Evolutionary conservation across 352 stramenopile genomes (phyloP).

Genomic region (Phytophthora crassamura): DNA sequence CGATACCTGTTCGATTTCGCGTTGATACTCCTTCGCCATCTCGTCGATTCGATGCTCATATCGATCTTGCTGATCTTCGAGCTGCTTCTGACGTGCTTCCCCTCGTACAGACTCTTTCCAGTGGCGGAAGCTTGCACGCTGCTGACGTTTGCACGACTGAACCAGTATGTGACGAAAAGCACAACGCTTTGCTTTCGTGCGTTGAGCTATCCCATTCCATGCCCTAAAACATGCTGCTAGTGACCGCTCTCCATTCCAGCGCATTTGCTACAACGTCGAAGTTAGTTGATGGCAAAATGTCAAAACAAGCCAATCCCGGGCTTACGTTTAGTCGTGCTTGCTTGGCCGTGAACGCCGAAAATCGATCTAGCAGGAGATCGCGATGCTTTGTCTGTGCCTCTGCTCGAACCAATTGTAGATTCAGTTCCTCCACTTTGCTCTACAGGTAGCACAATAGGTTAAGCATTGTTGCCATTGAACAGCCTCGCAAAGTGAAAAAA

Average conservation of each 20-base stretch:
- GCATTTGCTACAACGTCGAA: constrained; percentile 28
- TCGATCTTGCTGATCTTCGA: constrained; percentile 40
- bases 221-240: constrained; percentile 35
- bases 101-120: constrained; percentile 25
- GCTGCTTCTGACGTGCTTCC: constrained; percentile 12
- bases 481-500: not conserved
- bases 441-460: constrained; percentile 19
- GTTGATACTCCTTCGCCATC: constrained; percentile 45
- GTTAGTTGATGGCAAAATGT: constrained; percentile 1
- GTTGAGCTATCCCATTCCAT: constrained; percentile 30
- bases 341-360: constrained; percentile 36
- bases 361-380: constrained; percentile 38
- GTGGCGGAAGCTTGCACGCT: constrained; percentile 12
- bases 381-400: constrained; percentile 16
- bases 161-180: constrained; percentile 12
- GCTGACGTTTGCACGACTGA: constrained; percentile 28
- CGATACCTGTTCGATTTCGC: constrained; percentile 50
- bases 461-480: not conserved
- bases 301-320: not conserved
- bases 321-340: constrained; percentile 32
- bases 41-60: constrained; percentile 40
- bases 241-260: constrained; percentile 31
- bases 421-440: constrained; percentile 54
- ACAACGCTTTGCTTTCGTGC: not conserved
- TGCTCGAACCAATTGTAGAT: constrained; percentile 18